Evolutionary conservation across 306 rosid genomes (phyloP).

Genomic region (Acacia acuminata): DNA sequence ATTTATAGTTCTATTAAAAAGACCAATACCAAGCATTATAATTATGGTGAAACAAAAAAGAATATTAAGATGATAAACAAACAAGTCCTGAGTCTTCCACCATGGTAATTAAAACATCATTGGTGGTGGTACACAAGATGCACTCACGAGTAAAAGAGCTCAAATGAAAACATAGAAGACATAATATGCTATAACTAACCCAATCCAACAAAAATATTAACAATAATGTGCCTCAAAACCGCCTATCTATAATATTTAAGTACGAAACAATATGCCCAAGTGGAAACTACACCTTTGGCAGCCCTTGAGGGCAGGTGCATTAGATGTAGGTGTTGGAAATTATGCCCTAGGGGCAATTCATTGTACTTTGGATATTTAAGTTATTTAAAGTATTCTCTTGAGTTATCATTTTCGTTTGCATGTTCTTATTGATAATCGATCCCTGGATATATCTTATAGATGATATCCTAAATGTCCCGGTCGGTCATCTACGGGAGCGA

Average conservation of each 20-base stretch:
- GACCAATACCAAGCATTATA: not conserved
- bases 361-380: no score
- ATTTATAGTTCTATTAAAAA: not conserved
- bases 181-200: not conserved
- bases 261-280: no score
- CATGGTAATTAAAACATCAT: not conserved
- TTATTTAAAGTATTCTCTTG: no score
- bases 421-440: no score
- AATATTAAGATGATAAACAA: not conserved
- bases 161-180: not conserved
- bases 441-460: no score
- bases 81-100: not conserved
- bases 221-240: conserved; percentile 17
- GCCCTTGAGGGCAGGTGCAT: no score
- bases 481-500: no score
- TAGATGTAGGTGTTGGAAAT: no score
- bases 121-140: not conserved
- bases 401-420: no score
- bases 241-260: not conserved
- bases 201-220: conserved; percentile 4
- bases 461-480: no score
- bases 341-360: no score
- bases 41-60: not conserved
- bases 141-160: not conserved
- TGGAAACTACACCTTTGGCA: no score